These are phyloP conservation scores for Alloascoidea africana DNA, from an alignment of 805 yeast genomes.

Conservation along the genomic window DNA sequence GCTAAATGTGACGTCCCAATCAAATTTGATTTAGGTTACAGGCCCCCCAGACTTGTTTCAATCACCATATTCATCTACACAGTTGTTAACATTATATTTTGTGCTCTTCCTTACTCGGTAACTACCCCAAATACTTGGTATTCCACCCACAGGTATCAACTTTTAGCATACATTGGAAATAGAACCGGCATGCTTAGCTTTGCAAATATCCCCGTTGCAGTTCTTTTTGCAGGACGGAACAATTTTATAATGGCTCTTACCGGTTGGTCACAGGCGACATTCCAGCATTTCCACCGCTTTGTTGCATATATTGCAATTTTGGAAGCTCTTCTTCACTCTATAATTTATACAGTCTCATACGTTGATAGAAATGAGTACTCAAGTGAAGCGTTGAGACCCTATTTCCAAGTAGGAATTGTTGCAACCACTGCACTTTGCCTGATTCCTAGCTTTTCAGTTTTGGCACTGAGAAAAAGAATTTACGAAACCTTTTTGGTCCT, in stretches of 20 bases:
- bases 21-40: too few relatives aligned
- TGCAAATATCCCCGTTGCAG: neutral
- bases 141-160: too few relatives aligned
- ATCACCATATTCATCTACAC: too few relatives aligned
- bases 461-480: neutral
- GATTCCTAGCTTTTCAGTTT: neutral
- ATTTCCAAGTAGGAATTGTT: neutral
- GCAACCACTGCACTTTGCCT: neutral
- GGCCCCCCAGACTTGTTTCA: too few relatives aligned
- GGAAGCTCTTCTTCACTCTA: neutral
- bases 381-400: neutral
- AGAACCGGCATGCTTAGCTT: neutral
- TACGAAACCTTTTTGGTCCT: constrained; percentile 1
- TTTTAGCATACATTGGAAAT: neutral
- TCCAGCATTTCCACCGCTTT: neutral
- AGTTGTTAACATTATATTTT: too few relatives aligned
- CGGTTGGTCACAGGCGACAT: neutral
- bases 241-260: neutral
- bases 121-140: too few relatives aligned
- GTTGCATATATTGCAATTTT: neutral
- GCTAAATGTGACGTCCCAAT: too few relatives aligned
- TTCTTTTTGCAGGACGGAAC: neutral
- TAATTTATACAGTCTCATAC: neutral
- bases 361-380: too few relatives aligned
- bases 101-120: too few relatives aligned